Evolutionary conservation across 148 eudicot genomes (phyloP), one percentile per base, ranked within the genome.

Genomic region (Talinum fruticosum): DNA sequence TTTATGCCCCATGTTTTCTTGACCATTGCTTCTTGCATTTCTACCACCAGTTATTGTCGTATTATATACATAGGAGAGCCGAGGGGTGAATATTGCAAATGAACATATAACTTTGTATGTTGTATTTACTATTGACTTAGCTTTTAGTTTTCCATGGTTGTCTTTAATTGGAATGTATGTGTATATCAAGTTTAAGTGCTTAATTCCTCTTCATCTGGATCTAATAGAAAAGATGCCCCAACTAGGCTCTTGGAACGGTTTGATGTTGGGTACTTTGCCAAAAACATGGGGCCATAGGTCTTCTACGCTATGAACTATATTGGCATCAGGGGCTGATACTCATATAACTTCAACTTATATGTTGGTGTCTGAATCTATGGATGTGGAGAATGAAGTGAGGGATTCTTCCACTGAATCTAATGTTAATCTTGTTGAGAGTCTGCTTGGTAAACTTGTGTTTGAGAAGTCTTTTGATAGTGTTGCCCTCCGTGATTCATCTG

Each of bases 301-400:
- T 96, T 76, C 79, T 96, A 82, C 91, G 92, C 35, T 96, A 96
- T 86, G 87, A 75, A 93, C 98, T 80, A 87, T 93, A 61, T 85
- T 96, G 79, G 98, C 97, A 33, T 93, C 99, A 41, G 99, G 99
- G 54, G 97, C 95, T 78, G 99, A 96, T 90, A 93, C 93, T 78
- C 95, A 90, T 85, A 87, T 93, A 84, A 90, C 97, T 41, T 87
- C 97, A 32, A 81, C 97, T 71, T 92, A 87, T 80, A 84, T 90
- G 61, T 73, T 96, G 82, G 91, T 94, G 47, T 87, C 97, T 80
- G 97, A 96, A 80, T 81, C 86, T 62, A 80, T 88, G 88, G 97
- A 91, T 82, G 87, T 87, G 76, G 99, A 96, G 74, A 90, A 87
- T 84, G 89, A 87, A 49, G 87, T 84, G 71, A 92, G 91, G 72